Percentiles rank a stretch among this genome's conserved stretches.
phyloP scores from a whole-genome alignment of 1,139 yeast species.

The Blastobotrys serpentis region DNA sequence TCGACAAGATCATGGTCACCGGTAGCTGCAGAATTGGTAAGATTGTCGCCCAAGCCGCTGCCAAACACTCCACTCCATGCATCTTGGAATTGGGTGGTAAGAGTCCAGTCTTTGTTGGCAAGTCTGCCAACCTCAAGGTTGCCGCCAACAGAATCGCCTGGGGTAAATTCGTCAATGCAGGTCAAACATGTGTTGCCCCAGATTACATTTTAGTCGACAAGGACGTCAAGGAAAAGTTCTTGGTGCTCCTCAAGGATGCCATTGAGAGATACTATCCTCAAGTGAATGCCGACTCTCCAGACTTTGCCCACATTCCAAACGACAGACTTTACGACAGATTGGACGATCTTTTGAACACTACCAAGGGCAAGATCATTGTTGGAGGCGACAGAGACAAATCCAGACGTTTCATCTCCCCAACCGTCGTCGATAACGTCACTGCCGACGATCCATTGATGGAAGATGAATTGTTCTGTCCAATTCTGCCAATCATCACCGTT shows the following conservation, averaged over 20 bases:
- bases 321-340: constrained; percentile 56
- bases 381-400: constrained; percentile 54
- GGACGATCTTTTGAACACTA: constrained; percentile 44
- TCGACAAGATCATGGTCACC: constrained; percentile 83
- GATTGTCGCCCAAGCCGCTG: constrained; percentile 77
- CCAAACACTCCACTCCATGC: constrained; percentile 77
- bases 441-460: constrained; percentile 73
- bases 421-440: constrained; percentile 59
- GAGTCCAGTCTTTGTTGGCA: constrained; percentile 73
- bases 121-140: constrained; percentile 45
- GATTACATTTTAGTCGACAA: constrained; percentile 75
- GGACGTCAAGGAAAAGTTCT: constrained; percentile 53
- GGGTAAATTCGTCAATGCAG: constrained; percentile 78
- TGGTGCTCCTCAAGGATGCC: constrained; percentile 45
- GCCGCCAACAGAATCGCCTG: constrained; percentile 69
- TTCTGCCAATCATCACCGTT: constrained; percentile 70
- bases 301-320: constrained; percentile 67
- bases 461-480: constrained; percentile 81
- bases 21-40: constrained; percentile 81
- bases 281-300: constrained; percentile 36
- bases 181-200: constrained; percentile 88
- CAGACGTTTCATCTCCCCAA: constrained; percentile 68
- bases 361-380: constrained; percentile 57
- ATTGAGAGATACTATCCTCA: constrained; percentile 50
- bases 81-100: constrained; percentile 89